Evolutionary conservation across 371 early-diverging fungal species (phyloP), one percentile per base, ranked within the genome.

Genomic region (Amoeboaphelidium occidentale): DNA sequence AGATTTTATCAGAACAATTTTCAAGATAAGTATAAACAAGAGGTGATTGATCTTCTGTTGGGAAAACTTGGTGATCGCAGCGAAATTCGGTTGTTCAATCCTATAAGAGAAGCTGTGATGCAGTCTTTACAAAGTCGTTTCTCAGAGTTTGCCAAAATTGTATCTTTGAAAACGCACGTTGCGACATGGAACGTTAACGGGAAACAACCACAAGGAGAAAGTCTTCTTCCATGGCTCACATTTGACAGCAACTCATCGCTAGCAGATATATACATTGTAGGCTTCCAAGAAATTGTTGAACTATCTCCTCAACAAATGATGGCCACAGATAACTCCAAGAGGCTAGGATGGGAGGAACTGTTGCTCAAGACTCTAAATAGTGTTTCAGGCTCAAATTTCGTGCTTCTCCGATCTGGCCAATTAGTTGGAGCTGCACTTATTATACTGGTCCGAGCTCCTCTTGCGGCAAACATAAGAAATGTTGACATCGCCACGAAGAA

Each of bases 101-200:
- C 72, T 14, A 50, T 61, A 3, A 53, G 59, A 3, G 56, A 66
- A 12, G 51, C 52, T 12, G 61, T 73, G 10, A 51, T 58, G 42
- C 43, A 43, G 1, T 61, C 70, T 47, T 53, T 75, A 25, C 20
- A 47, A 17, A 47, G 25, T 22, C 55, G 64, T 14, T 47, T 52
- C 41, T 32, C 54, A 22, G 55, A 51, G 43, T 57, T 49, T 47
- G 41, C 59, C 26, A 27, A 51, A 1, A 51, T 44, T 21, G 52
- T 48, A 75, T 55, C 52, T 69, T 67, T 81, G 14, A 65, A 63
- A n/a, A 65, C 86, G 22, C 73, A 74, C 53, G 59, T 76, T 24
- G 83, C 88, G n/a, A 81, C 89, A 2, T 91, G 79, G 62, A 94
- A 94, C 55, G 60, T 92, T 42, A 86, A 90, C 54, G 92, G 96